A percentile compares a stretch with the other conserved stretches of the same genome.
phyloP scores from a whole-genome alignment of 163 green algal genomes.

The Chloromonas sp. region DNA sequence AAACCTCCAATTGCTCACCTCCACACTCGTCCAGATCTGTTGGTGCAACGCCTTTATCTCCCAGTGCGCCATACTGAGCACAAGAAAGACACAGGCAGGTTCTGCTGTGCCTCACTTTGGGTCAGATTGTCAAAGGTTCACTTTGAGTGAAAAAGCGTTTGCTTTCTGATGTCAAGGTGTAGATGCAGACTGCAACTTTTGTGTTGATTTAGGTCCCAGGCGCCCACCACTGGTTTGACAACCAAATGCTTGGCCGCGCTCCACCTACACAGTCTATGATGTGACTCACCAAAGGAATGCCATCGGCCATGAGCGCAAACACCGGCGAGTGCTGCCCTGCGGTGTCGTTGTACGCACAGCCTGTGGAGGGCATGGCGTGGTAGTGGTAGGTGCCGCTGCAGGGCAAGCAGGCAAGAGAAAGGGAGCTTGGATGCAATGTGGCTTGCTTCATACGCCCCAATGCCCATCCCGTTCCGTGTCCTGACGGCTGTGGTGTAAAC shows the following conservation, averaged over 20 bases:
- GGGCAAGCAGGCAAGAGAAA: not conserved
- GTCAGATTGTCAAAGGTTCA: too few relatives aligned
- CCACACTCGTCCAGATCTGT: constrained; percentile 19
- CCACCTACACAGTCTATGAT: too few relatives aligned
- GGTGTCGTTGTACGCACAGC: constrained; percentile 14
- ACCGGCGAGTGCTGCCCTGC: constrained; percentile 12
- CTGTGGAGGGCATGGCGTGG: constrained; percentile 2
- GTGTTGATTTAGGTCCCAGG: too few relatives aligned
- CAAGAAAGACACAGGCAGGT: too few relatives aligned
- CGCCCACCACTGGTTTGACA: too few relatives aligned
- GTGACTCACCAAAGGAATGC: constrained; percentile 2
- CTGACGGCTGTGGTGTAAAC: not conserved
- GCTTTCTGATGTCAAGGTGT: too few relatives aligned
- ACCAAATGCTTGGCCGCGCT: too few relatives aligned
- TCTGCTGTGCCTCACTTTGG: too few relatives aligned
- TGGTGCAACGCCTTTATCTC: constrained; percentile 6
- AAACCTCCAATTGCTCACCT: not conserved
- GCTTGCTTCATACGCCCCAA: too few relatives aligned
- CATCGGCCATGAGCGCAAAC: constrained; percentile 14
- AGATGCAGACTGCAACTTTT: too few relatives aligned
- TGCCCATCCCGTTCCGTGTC: not conserved
- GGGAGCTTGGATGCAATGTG: too few relatives aligned
- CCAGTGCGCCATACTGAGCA: constrained; percentile 1
- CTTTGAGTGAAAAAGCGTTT: too few relatives aligned
- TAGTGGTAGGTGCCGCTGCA: constrained; percentile 12